Evolutionary conservation across 345 rosid species (phyloP).

Genomic region (Eutrema heterophyllum): DNA sequence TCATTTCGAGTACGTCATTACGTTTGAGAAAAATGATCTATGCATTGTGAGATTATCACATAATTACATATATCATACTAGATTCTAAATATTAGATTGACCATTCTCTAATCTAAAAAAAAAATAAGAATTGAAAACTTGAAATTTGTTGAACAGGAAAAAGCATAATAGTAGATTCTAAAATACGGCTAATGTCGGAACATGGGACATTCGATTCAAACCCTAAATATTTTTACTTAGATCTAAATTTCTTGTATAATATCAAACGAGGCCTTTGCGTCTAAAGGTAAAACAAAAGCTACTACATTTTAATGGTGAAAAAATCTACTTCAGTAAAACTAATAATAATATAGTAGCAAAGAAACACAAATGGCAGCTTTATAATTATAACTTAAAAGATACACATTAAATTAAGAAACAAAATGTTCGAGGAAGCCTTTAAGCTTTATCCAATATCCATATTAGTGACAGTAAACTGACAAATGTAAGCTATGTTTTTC

Average conservation of each 20-base stretch:
- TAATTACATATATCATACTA: background rate
- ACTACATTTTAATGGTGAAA: background rate
- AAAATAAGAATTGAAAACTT: background rate
- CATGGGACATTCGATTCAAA: background rate
- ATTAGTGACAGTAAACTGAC: constrained; percentile 6
- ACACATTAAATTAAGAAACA: background rate
- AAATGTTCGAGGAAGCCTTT: background rate
- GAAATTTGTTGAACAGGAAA: too few relatives aligned
- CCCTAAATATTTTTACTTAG: background rate
- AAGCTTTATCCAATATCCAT: background rate
- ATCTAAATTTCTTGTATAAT: background rate
- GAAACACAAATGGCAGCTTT: background rate
- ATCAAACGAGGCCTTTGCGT: background rate
- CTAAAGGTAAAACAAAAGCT: background rate
- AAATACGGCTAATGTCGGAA: too few relatives aligned
- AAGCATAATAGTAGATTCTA: too few relatives aligned
- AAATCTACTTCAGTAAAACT: background rate
- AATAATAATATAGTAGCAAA: background rate
- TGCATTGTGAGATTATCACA: background rate
- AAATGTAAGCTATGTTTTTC: background rate
- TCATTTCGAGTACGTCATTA: background rate
- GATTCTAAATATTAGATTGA: background rate
- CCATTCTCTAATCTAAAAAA: background rate
- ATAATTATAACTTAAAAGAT: background rate
- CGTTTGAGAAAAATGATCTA: background rate